Base-by-base conservation (phyloP, 495 filamentous ascomycete species). In the Podospora appendiculata region DNA sequence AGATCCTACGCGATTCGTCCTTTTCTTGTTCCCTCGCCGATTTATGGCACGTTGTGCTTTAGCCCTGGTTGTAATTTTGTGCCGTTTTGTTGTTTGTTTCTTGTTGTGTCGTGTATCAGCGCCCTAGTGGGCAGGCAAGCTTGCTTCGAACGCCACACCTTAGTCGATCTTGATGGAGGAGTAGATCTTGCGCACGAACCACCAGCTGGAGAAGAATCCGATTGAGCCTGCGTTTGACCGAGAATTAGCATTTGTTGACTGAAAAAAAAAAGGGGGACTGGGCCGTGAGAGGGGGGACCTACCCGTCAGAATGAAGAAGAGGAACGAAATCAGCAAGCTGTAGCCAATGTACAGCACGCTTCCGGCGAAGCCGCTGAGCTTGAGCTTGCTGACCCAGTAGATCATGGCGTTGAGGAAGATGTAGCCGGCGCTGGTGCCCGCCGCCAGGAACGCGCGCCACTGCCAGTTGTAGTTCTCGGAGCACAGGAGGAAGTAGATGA, bases 401-500 rank as follows among this genome's bases (percentile, higher is more conserved):
- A 95, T 71, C 50, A 97, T 62, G 3, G 89, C 88, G 59, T 94
- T 90, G 8, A 85, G 66, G 65, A 96, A 96, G 50, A 98, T 89
- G 62, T 96, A 98, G 34, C 76, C 78, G 2, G 90, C 90, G 39
- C 86, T 90, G 60, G 87, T 88, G 35, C 93, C 93, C 0, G 90
- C 90, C 1, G 87, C 89, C 35, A 84, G 74, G 74, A 98, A 98
- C 11, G 88, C 82, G 41, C 93, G 81, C 93, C 93, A 98, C 62
- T 96, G 93, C 93, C 93, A 98, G 63, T 94, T 88, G 65, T 97
- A 98, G 71, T 98, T 92, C 74, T 98, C 93, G 3, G 87, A 83
- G 62, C 90, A 97, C 14, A 98, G 83, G 50, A 97, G 59, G 73
- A 95, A 96, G 70, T 98, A 98, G 0, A 96, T 84, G 70, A 96